Base-by-base conservation (phyloP, 805 yeast genomes). In the Metschnikowia sp. region DNA sequence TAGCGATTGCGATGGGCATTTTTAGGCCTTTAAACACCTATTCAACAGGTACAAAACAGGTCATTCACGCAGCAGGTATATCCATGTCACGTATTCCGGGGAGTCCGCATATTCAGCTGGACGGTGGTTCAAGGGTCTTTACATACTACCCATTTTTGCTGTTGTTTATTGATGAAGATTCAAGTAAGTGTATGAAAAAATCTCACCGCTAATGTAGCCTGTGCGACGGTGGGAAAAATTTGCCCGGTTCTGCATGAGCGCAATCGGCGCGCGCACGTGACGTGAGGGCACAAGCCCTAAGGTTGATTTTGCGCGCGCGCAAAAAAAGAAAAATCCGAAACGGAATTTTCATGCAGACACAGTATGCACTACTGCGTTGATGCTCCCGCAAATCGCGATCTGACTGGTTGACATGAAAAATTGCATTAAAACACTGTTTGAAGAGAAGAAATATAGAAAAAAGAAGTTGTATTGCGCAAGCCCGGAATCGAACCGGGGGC, bases 111-210 rank as follows among this genome's bases (percentile, higher is more conserved):
- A 29, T 30, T 28, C 18, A 9, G 28, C 28, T 30, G 35, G 43
- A 39, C 32, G 13, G 29, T 32, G 8, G 9, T 10, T 12, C 12
- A 41, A 28, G 40, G 54, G 49, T 53, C 53, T 61, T 64, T 78
- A 83, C 88, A 76, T 83, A 83, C 88, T 83, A 80, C 86, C 76
- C 88, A 83, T 83, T 75, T 70, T 81, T 74, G 68, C 71, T 75
- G 70, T 70, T 72, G 60, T 55, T 60, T 56, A 53, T 55, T 50
- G 50, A 45, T 44, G 46, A 47, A 50, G 50, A 42, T 50, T 47
- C 51, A 39, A 49, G 52, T 42, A 49, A 40, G 45, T 47, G 47
- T 43, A 49, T 54, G 53, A 49, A 53, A 55, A 53, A 48, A 44
- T 48, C 46, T 52, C 45, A 44, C 49, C 40, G 47, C 28, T 36